These are phyloP conservation scores for Trichoderma lentiforme DNA, from an alignment of 2,329 filamentous ascomycete genomes.

Conservation along the genomic window DNA sequence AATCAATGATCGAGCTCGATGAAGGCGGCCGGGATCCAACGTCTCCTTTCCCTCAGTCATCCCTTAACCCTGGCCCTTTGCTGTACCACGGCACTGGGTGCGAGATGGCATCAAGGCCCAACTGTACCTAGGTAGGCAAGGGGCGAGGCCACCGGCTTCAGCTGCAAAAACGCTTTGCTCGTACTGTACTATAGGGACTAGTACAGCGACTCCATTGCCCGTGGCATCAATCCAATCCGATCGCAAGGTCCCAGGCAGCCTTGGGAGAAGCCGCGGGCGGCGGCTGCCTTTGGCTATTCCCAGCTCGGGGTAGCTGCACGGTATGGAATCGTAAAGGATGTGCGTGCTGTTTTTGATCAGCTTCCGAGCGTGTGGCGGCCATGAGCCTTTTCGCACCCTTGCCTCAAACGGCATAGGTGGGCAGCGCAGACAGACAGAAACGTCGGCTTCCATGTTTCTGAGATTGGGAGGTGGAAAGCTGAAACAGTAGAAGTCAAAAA, in stretches of 20 bases:
- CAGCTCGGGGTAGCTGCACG: not conserved
- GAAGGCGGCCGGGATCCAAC: conserved; percentile 2
- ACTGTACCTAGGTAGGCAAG: not conserved
- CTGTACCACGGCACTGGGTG: conserved; percentile 1
- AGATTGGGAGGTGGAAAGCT: not conserved
- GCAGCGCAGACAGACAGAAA: not conserved
- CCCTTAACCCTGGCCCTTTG: not conserved
- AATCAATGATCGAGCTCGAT: conserved; percentile 16
- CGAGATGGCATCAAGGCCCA: not conserved
- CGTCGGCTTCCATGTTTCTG: not conserved
- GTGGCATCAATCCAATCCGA: not conserved
- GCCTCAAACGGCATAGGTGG: not conserved
- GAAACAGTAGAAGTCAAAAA: not conserved
- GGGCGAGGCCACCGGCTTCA: not conserved
- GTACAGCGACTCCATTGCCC: not conserved
- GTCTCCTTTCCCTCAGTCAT: not conserved
- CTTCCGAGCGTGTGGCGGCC: not conserved
- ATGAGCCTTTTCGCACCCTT: not conserved
- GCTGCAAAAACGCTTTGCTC: not conserved
- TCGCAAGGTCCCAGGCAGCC: not conserved
- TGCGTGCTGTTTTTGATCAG: not conserved
- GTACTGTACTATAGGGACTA: not conserved
- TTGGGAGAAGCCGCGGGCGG: not conserved
- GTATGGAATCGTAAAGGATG: not conserved
- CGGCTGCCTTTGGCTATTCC: not conserved